These are phyloP conservation scores for Diaporthe citriasiana DNA, from an alignment of 2,329 filamentous ascomycete species.

Conservation along the genomic window DNA sequence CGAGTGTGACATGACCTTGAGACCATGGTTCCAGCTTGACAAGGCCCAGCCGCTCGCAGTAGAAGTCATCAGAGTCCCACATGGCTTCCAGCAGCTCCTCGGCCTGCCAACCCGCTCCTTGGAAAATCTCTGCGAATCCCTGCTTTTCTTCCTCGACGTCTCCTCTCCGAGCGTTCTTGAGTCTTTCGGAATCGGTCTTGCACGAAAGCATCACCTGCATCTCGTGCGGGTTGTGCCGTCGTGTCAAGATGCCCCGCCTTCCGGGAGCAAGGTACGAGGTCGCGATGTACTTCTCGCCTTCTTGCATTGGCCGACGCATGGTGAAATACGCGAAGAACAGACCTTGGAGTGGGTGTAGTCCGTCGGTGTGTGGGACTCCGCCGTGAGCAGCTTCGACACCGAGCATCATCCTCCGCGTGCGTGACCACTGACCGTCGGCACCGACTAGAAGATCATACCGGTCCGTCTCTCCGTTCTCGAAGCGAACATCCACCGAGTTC, in stretches of 20 bases:
- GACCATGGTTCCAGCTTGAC: conserved; percentile 51
- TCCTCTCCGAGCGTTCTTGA: conserved; percentile 5
- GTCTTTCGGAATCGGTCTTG: not conserved
- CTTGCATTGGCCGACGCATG: conserved; percentile 27
- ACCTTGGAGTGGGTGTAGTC: conserved; percentile 43
- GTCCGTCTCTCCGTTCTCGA: conserved; percentile 59
- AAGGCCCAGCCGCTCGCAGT: conserved; percentile 58
- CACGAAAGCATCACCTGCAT: conserved; percentile 32
- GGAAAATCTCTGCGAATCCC: conserved; percentile 48
- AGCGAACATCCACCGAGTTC: conserved; percentile 48
- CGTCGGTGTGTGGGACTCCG: conserved; percentile 38
- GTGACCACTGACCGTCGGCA: conserved; percentile 67
- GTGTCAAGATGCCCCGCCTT: conserved; percentile 55
- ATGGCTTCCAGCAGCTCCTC: conserved; percentile 55
- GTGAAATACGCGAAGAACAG: conserved; percentile 46
- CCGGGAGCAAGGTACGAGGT: conserved; percentile 50
- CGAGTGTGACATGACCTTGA: conserved; percentile 24
- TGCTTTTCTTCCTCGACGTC: conserved; percentile 48
- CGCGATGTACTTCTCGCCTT: conserved; percentile 12
- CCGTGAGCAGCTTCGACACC: conserved; percentile 42
- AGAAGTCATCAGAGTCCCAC: conserved; percentile 57
- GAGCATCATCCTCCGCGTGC: conserved; percentile 60
- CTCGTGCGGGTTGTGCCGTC: conserved; percentile 47
- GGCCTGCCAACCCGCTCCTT: conserved; percentile 54
- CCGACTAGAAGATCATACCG: conserved; percentile 66